phyloP scores from a whole-genome alignment of 306 rosid species.

The Castanopsis chinensis region DNA sequence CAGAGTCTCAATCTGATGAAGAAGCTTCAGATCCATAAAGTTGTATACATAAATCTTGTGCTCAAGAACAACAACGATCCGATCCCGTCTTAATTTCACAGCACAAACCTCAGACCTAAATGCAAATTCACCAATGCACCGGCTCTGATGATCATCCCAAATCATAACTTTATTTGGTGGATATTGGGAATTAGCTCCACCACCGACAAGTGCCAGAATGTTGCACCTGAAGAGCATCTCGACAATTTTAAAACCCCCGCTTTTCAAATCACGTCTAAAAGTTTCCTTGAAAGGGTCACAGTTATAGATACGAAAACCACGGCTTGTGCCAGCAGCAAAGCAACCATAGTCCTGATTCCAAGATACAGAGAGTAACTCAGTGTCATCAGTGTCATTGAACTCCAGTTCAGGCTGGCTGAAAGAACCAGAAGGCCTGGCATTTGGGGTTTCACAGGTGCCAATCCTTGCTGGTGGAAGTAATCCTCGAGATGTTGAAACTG shows the following conservation, averaged over 20 bases:
- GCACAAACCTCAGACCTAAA: conserved; percentile 85
- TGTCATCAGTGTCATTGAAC: conserved; percentile 38
- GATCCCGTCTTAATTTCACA: conserved; percentile 80
- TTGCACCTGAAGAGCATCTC: conserved; percentile 93
- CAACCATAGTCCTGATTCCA: conserved; percentile 94
- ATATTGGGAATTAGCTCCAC: conserved; percentile 62
- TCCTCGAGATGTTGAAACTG: conserved; percentile 54
- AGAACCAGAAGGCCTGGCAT: conserved; percentile 53
- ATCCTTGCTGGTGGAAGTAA: conserved; percentile 45
- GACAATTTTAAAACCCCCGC: conserved; percentile 85
- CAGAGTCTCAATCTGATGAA: conserved; percentile 82
- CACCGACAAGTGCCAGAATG: conserved; percentile 92
- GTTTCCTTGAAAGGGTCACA: conserved; percentile 89
- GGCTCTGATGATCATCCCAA: conserved; percentile 95
- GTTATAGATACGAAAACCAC: conserved; percentile 81
- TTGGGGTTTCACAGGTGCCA: conserved; percentile 39
- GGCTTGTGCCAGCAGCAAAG: conserved; percentile 86
- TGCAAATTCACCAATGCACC: conserved; percentile 79
- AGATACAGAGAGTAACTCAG: conserved; percentile 60
- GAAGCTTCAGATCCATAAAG: conserved; percentile 80
- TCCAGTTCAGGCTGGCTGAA: conserved; percentile 41
- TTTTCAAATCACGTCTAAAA: conserved; percentile 79
- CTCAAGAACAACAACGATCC: conserved; percentile 83
- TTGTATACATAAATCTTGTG: conserved; percentile 86
- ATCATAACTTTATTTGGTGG: conserved; percentile 91